These are phyloP conservation scores for Magnolia kwangsiensis DNA, from an alignment of 164 flowering plant genomes.

Conservation along the genomic window DNA sequence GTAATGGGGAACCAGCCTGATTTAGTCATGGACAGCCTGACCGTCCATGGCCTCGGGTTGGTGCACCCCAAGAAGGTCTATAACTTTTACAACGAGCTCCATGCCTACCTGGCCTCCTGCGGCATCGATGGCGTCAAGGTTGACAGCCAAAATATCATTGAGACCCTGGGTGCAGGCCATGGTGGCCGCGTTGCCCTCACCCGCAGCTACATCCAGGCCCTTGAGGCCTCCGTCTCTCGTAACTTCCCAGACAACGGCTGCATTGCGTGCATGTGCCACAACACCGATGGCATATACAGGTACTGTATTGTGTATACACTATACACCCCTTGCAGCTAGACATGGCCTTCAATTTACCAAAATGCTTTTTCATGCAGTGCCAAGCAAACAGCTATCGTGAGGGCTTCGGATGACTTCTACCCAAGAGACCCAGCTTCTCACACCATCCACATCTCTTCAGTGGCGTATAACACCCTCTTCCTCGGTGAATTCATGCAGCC, in stretches of 20 bases:
- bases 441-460: constrained; percentile 93
- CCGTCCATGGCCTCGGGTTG: constrained; percentile 84
- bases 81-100: constrained; percentile 91
- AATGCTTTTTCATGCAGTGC: constrained; percentile 34
- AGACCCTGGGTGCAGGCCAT: constrained; percentile 88
- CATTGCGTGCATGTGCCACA: constrained; percentile 92
- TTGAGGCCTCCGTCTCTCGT: constrained; percentile 77
- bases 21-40: constrained; percentile 85
- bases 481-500: constrained; percentile 98
- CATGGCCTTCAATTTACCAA: neutral
- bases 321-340: neutral
- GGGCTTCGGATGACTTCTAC: constrained; percentile 98
- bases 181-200: constrained; percentile 93
- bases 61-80: constrained; percentile 84
- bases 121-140: constrained; percentile 96
- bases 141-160: constrained; percentile 88
- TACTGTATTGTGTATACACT: neutral
- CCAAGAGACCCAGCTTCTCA: constrained; percentile 97
- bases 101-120: constrained; percentile 82
- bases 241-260: constrained; percentile 90
- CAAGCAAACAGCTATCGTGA: constrained; percentile 80
- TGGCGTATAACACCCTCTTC: constrained; percentile 89
- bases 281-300: constrained; percentile 74
- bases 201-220: constrained; percentile 78
- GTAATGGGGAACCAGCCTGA: constrained; percentile 86